These are phyloP conservation scores for Clitopilus hobsonii DNA, from an alignment of 768 basidiomycete genomes.

Conservation along the genomic window DNA sequence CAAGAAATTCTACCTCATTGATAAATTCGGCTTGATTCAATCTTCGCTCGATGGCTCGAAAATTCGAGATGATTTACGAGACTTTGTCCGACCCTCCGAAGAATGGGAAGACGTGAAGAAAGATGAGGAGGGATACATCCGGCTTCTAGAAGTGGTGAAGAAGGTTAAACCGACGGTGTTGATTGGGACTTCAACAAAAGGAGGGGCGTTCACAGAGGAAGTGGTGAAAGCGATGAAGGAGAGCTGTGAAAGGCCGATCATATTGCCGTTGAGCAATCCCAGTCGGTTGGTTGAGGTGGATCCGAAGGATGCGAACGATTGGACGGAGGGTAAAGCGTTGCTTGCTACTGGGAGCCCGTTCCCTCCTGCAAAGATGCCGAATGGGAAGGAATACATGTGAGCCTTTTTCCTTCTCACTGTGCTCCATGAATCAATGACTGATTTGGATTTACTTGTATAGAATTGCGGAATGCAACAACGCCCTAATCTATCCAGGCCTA, in stretches of 20 bases:
- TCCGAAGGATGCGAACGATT: slow-evolving; percentile 65
- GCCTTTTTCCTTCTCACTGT: slow-evolving; percentile 17
- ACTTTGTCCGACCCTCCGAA: slow-evolving; percentile 54
- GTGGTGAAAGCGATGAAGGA: slow-evolving; percentile 66
- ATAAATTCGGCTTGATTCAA: slow-evolving; percentile 61
- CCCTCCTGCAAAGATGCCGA: slow-evolving; percentile 61
- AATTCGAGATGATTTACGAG: slow-evolving; percentile 41
- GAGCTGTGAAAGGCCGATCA: slow-evolving; percentile 69
- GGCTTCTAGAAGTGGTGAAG: slow-evolving; percentile 66
- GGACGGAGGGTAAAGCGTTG: slow-evolving; percentile 77
- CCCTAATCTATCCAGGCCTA: slow-evolving; percentile 81
- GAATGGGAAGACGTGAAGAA: slow-evolving; percentile 43
- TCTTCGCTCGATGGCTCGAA: slow-evolving; percentile 34
- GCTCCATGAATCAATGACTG: background rate
- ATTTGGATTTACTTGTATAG: slow-evolving; percentile 24
- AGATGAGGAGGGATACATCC: slow-evolving; percentile 36
- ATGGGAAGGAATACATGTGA: slow-evolving; percentile 63
- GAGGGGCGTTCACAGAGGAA: slow-evolving; percentile 75
- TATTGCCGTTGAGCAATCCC: slow-evolving; percentile 83
- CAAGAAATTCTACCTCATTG: slow-evolving; percentile 66
- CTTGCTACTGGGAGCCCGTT: slow-evolving; percentile 86
- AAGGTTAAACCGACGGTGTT: slow-evolving; percentile 75
- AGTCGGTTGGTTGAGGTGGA: slow-evolving; percentile 71
- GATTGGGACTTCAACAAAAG: slow-evolving; percentile 79
- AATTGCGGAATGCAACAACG: slow-evolving; percentile 75